Evolutionary conservation across 208 protist genomes (phyloP).

Genomic region (Acanthamoeba culbertsoni): DNA sequence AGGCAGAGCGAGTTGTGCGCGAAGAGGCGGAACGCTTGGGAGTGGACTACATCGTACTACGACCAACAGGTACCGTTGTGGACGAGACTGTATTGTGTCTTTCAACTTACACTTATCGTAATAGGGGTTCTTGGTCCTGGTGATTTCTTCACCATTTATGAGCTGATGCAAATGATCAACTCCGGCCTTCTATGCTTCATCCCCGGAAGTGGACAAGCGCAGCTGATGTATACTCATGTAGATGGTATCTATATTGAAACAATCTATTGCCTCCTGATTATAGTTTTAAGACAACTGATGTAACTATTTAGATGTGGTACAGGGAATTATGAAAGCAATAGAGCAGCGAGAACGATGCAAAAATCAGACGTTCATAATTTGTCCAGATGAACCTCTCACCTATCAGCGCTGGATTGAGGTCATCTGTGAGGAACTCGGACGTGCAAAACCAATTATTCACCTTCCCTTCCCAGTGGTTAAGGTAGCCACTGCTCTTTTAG

Average conservation of each 20-base stretch:
- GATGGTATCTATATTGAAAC: neutral
- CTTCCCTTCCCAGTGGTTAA: slow-evolving; percentile 39
- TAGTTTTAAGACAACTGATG: neutral
- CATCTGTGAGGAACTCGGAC: neutral
- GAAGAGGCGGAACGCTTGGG: neutral
- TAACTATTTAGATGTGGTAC: neutral
- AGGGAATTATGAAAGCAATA: neutral
- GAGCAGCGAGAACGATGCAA: neutral
- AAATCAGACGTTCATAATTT: neutral
- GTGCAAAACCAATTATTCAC: neutral
- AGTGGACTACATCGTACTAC: neutral
- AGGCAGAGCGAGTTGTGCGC: slow-evolving; percentile 5
- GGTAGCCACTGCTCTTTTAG: slow-evolving; percentile 4
- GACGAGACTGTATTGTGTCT: too few relatives aligned
- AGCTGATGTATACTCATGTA: slow-evolving; percentile 26
- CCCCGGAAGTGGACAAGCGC: neutral
- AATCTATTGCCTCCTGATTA: neutral
- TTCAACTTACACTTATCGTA: neutral
- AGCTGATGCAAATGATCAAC: slow-evolving; percentile 51
- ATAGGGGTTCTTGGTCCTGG: slow-evolving; percentile 1
- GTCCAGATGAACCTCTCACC: neutral
- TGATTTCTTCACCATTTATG: slow-evolving; percentile 38
- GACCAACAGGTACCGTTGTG: neutral
- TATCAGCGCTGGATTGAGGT: slow-evolving; percentile 23
- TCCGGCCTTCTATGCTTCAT: slow-evolving; percentile 37